A percentile compares a stretch with the other conserved stretches of the same genome.
Conservation (phyloP, 1,284 basidiomycete species). For the Cryptococcus sp. region DNA sequence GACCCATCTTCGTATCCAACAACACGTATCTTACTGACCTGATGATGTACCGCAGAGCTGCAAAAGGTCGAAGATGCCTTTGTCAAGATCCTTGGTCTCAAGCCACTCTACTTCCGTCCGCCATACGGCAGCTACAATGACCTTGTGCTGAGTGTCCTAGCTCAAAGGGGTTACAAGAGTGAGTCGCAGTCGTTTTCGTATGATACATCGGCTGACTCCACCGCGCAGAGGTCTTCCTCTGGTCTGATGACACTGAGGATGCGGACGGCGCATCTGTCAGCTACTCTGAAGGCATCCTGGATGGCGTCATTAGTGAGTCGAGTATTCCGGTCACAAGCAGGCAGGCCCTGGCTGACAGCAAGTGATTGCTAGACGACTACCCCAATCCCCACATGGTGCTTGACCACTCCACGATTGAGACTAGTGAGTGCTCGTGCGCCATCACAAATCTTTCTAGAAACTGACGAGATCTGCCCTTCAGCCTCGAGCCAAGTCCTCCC, state of each 20-base stretch:
- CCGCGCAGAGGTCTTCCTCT: conserved; percentile 48
- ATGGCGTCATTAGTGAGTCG: conserved; percentile 27
- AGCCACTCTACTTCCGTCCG: conserved; percentile 56
- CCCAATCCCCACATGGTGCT: conserved; percentile 45
- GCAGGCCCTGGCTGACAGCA: no score
- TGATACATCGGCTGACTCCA: background rate
- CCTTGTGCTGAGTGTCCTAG: conserved; percentile 56
- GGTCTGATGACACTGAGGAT: conserved; percentile 47
- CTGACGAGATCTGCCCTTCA: conserved; percentile 10
- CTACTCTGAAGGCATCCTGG: conserved; percentile 32
- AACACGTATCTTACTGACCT: background rate
- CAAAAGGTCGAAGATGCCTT: conserved; percentile 59
- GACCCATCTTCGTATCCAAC: conserved; percentile 1
- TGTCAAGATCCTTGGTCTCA: conserved; percentile 57
- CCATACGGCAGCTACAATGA: conserved; percentile 61
- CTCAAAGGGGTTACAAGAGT: conserved; percentile 53
- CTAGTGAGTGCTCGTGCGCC: conserved; percentile 22
- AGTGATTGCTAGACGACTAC: conserved; percentile 16
- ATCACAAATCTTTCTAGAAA: background rate
- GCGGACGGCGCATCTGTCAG: conserved; percentile 36
- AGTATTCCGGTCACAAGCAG: background rate
- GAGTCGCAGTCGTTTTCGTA: conserved; percentile 12
- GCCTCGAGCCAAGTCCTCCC: conserved; percentile 41
- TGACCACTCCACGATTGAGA: conserved; percentile 36
- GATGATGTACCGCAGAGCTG: conserved; percentile 49